phyloP scores from a whole-genome alignment of 306 rosid species.

The Dicorynia guianensis region DNA sequence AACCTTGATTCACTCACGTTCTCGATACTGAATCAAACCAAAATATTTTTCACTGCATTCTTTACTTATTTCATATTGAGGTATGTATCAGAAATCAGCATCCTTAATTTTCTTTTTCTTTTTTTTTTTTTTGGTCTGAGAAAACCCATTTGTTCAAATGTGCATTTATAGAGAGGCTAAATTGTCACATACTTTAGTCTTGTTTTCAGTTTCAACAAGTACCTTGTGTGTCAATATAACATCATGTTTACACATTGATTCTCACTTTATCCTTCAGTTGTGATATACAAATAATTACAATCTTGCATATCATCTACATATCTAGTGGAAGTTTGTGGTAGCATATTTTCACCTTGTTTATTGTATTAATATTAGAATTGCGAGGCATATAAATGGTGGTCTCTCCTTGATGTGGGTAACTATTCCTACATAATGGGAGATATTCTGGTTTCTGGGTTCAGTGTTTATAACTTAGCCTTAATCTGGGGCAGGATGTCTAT shows the following conservation, averaged over 20 bases:
- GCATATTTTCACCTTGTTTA: not conserved
- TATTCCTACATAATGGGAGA: not conserved
- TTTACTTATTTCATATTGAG: conserved; percentile 82
- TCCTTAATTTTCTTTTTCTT: conserved; percentile 20
- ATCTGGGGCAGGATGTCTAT: not conserved
- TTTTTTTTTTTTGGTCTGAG: too few relatives aligned
- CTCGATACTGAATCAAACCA: conserved; percentile 95
- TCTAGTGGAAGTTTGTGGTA: not conserved
- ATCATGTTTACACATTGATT: not conserved
- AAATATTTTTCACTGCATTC: conserved; percentile 88
- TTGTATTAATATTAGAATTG: conserved; percentile 4
- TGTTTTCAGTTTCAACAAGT: conserved; percentile 30
- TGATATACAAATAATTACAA: not conserved
- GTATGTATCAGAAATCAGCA: conserved; percentile 50
- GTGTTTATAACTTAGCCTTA: too few relatives aligned
- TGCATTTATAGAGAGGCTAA: conserved; percentile 20
- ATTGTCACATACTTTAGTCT: conserved; percentile 27
- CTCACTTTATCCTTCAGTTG: not conserved
- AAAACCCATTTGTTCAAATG: conserved; percentile 15
- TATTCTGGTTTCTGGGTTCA: not conserved
- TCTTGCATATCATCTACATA: not conserved
- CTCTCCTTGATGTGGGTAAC: conserved; percentile 4
- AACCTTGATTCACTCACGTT: conserved; percentile 97
- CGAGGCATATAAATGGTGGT: not conserved
- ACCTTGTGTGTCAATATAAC: conserved; percentile 18